Base-by-base conservation (phyloP, 768 basidiomycete genomes). In the Phanerochaete sordida region DNA sequence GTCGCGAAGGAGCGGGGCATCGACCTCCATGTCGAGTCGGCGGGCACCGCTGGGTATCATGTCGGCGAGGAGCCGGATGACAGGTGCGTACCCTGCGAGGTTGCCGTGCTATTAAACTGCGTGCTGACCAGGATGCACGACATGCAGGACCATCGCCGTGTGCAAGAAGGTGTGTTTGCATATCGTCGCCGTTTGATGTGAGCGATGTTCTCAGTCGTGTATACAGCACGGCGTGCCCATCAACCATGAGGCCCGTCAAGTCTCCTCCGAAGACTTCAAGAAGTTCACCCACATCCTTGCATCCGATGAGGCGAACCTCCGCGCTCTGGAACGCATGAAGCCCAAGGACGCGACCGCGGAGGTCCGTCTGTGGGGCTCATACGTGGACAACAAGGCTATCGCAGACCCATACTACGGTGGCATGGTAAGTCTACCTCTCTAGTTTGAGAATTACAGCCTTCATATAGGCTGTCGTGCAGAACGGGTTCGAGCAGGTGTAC, bases 401-500 rank as follows among this genome's bases (percentile, higher is more conserved):
- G 77, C 80, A 12, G 95, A 96, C 70, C 95, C 95, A 5, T 96
- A 94, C 71, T 94, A 91, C 62, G 90, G 86, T 13, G 83, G 84
- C 33, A 75, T 77, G 30, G 86, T 88, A 69, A 68, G 83, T 73
- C 39, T 19, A 13, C 21, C 54, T 43, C 23, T 49, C 61, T 45
- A 24, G 28, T 43, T 43, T 19, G 19, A 43, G 39, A 4, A 43
- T 4, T n/a, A 16, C 8, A 43, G 47, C 11, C 6, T 48, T 6
- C 5, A 39, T 43, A 24, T 47, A n/a, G 46, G 11, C 9, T 47
- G n/a, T 44, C 52, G 66, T n/a, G 26, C 43, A 88, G 86, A 74
- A 75, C 60, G 90, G 82, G 2, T 96, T 96, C 62, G 91, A 94
- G 69, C 74, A 75, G 47, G 83, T 85, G n/a, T 95, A 86, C 65